Percentiles rank a stretch among this genome's conserved stretches.
phyloP scores from a whole-genome alignment of 805 yeast genomes.

The Wickerhamiella occidentalis region DNA sequence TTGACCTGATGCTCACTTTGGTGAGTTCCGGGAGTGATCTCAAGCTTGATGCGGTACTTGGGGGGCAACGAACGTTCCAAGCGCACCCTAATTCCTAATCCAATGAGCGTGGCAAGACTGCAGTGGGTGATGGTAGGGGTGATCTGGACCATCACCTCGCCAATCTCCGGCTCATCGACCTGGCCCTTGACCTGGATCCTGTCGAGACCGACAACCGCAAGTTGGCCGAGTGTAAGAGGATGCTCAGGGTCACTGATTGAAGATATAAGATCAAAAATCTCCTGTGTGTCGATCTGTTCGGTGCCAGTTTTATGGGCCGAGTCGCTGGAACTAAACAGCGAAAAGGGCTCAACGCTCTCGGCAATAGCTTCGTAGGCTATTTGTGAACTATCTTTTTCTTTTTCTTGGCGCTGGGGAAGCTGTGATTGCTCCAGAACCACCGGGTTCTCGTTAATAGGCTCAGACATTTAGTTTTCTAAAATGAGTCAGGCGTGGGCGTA shows the following conservation, averaged over 20 bases:
- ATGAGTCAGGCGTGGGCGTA: background rate
- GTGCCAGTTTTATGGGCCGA: background rate
- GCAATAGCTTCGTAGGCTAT: conserved; percentile 6
- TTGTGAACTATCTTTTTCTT: conserved; percentile 11
- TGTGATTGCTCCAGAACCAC: conserved; percentile 61
- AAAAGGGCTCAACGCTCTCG: conserved; percentile 17
- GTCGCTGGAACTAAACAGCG: conserved; percentile 17
- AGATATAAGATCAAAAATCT: conserved; percentile 74
- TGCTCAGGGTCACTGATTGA: conserved; percentile 94
- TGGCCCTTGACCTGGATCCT: conserved; percentile 65
- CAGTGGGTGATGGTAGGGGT: conserved; percentile 98
- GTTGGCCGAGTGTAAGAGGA: conserved; percentile 85
- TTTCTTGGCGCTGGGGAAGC: conserved; percentile 55
- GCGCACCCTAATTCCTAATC: conserved; percentile 86
- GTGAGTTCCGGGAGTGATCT: conserved; percentile 83
- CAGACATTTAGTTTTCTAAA: conserved; percentile 40
- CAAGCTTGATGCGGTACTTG: conserved; percentile 63
- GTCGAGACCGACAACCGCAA: conserved; percentile 77
- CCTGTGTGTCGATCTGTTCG: conserved; percentile 77
- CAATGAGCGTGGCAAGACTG: conserved; percentile 88
- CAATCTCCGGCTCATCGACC: conserved; percentile 41
- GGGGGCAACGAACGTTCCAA: conserved; percentile 81
- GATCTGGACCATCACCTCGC: conserved; percentile 67
- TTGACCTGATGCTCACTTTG: conserved; percentile 94
- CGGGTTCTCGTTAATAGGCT: conserved; percentile 86